phyloP scores from a whole-genome alignment of 257 asterid species.

The Echites panduratus region DNA sequence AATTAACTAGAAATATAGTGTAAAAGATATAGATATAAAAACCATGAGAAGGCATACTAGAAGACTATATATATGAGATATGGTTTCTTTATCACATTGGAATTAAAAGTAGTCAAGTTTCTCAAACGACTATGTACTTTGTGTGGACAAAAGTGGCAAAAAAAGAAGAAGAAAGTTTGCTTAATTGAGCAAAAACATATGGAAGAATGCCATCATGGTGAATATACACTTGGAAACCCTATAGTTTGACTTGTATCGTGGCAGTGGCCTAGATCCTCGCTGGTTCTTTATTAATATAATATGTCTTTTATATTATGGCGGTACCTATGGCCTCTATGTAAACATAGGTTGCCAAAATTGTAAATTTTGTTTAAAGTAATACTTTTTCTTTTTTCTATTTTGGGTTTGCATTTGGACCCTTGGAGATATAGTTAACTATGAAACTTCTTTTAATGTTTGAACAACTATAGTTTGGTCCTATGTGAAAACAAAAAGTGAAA shows the following conservation, averaged over 20 bases:
- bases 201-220: not conserved
- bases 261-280: slow-evolving; percentile 18
- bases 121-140: not conserved
- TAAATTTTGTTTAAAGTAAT: not conserved
- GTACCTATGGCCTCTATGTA: no score
- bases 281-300: not conserved
- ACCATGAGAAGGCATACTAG: no score
- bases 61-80: not conserved
- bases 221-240: no score
- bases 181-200: slow-evolving; percentile 6
- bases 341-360: not conserved
- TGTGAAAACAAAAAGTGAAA: no score
- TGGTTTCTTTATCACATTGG: not conserved
- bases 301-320: not conserved
- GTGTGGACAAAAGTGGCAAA: not conserved
- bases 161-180: not conserved
- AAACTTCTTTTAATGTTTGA: not conserved
- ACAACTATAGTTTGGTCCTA: no score
- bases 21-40: no score
- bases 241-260: slow-evolving; percentile 11
- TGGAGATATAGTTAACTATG: not conserved
- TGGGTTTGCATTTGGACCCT: not conserved
- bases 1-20: not conserved
- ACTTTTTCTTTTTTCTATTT: not conserved
- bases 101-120: not conserved